phyloP scores from a whole-genome alignment of 208 protist species.

The Lotmaria passim region DNA sequence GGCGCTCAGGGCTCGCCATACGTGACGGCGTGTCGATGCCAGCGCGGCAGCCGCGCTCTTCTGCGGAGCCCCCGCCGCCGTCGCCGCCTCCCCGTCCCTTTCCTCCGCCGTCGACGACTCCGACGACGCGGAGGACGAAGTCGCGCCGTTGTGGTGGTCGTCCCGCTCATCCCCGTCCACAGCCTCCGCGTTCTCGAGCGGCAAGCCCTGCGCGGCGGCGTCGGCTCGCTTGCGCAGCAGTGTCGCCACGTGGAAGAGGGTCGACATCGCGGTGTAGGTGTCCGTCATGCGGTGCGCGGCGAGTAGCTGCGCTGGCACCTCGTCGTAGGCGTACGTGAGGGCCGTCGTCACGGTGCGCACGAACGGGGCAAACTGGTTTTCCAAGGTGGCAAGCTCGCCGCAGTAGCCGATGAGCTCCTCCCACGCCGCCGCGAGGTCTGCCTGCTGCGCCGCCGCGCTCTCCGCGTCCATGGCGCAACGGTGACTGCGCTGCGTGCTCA shows the following conservation, averaged over 20 bases:
- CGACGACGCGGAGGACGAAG: conserved; percentile 15
- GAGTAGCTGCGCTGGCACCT: conserved; percentile 54
- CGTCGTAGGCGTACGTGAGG: conserved; percentile 46
- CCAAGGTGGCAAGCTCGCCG: conserved; percentile 57
- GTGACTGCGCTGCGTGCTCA: conserved; percentile 19
- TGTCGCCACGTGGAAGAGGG: conserved; percentile 66
- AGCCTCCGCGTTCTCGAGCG: conserved; percentile 13
- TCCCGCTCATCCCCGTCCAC: conserved; percentile 11
- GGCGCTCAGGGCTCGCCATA: conserved; percentile 30
- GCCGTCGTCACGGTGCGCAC: conserved; percentile 59
- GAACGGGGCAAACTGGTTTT: conserved; percentile 64
- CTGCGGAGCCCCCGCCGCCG: background rate
- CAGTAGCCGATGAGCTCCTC: conserved; percentile 60
- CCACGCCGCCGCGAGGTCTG: conserved; percentile 49
- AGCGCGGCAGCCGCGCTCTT: background rate
- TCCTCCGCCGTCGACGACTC: too few species aligned
- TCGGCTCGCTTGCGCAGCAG: conserved; percentile 36
- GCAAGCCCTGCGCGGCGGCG: conserved; percentile 4
- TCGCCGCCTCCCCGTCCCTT: background rate
- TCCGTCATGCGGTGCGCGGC: conserved; percentile 50
- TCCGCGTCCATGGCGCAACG: background rate
- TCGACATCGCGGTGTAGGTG: conserved; percentile 70
- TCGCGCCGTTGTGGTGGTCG: conserved; percentile 7
- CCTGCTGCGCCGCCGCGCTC: conserved; percentile 23
- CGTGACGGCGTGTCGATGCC: conserved; percentile 15